Evolutionary conservation across 140 eudicot genomes (phyloP), one percentile per base, ranked within the genome.

Genomic region (Stevia rebaudiana): DNA sequence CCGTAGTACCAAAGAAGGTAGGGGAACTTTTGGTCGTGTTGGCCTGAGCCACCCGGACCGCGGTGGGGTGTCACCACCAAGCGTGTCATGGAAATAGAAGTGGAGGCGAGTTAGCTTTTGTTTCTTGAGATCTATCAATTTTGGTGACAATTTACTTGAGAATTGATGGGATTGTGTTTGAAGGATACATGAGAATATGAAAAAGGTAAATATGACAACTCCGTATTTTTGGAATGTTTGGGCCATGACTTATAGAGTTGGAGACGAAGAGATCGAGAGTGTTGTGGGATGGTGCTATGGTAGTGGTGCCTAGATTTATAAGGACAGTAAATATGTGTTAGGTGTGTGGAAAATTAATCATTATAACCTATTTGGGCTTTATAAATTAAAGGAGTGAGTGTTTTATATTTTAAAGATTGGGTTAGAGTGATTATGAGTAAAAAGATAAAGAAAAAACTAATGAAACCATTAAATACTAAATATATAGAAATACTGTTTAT

Each of bases 61-160:
- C 76, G 6, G 77, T 57, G 0, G 83, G 79, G 61, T 69, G 63
- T 30, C 48, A 1, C 86, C 90, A 2, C 59, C 21, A 0, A 75
- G 24, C 18, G 64, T 56, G 57, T 84, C 86, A 2, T 80, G 90
- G 74, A 80, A 68, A 63, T 80, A 83, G 76, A 83, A 83, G 49
- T 77, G 86, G n/a, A 80, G 80, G 37, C 73, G 74, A 42, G 65
- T 79, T 23, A 79, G 61, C 50, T 79, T 79, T 30, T 79, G 12
- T 43, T 57, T 68, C 40, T 49, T 62, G 17, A 72, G 61, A 71
- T 78, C 76, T 1, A 67, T 46, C 25, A 74, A 52, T 51, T 63
- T 59, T 46, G 69, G 11, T 46, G 83, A 62, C 13, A 80, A 36
- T 16, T 68, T 65, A 71, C 54, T 65, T 39, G 85, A 65, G 19